Conservation (phyloP, 148 eudicot genomes). For the Chenopodium suecicum region DNA sequence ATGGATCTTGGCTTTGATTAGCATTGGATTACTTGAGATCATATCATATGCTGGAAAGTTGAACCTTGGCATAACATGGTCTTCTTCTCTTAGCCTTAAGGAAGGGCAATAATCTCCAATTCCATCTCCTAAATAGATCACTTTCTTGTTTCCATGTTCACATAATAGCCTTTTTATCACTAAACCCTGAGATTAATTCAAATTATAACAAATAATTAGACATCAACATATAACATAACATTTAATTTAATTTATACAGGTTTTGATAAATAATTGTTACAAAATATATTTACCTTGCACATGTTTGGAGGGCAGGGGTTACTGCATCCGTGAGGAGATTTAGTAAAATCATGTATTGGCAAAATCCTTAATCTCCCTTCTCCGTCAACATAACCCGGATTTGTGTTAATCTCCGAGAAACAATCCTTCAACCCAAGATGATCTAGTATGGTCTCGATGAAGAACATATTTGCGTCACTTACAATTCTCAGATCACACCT, state of each 20-base stretch:
- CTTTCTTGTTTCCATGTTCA: constrained; percentile 38
- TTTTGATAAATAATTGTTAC: background rate
- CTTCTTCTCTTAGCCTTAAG: constrained; percentile 50
- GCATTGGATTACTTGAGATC: constrained; percentile 41
- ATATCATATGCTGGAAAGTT: constrained; percentile 67
- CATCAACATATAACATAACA: background rate
- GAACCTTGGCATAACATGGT: constrained; percentile 73
- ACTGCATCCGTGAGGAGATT: constrained; percentile 52
- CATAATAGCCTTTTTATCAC: constrained; percentile 53
- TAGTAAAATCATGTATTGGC: constrained; percentile 58
- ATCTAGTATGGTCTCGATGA: constrained; percentile 63
- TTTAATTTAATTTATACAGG: no score
- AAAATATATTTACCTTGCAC: constrained; percentile 64
- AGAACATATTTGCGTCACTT: constrained; percentile 49
- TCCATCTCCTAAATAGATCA: constrained; percentile 76
- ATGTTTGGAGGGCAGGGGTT: constrained; percentile 80
- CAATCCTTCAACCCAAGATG: constrained; percentile 56
- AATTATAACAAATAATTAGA: background rate
- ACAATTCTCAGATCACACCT: constrained; percentile 52
- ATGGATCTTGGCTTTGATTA: constrained; percentile 47
- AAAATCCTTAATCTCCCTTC: constrained; percentile 66
- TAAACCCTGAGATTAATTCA: constrained; percentile 40
- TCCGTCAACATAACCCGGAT: constrained; percentile 58
- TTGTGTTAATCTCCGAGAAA: constrained; percentile 72
- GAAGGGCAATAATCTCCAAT: constrained; percentile 72